Evolutionary conservation across 2,329 filamentous ascomycete species (phyloP).

Genomic region (Fusarium sp.): DNA sequence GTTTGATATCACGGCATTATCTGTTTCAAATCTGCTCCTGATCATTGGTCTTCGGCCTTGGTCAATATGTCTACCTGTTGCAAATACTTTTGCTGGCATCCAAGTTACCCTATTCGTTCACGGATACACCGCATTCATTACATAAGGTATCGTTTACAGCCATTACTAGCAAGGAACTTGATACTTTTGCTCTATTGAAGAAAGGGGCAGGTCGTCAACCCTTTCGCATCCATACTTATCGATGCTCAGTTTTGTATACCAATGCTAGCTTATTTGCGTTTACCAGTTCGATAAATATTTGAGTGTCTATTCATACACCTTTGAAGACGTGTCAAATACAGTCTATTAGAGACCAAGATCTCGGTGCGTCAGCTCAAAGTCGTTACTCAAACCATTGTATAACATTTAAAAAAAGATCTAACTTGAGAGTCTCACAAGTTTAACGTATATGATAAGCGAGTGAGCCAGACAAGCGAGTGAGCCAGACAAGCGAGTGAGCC

Average conservation of each 20-base stretch:
- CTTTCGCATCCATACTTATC: not conserved
- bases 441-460: too few relatives aligned
- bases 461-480: too few relatives aligned
- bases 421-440: not conserved
- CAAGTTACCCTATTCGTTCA: not conserved
- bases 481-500: too few relatives aligned
- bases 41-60: not conserved
- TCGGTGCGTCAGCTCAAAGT: not conserved
- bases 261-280: not conserved
- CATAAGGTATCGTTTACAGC: not conserved
- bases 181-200: too few relatives aligned
- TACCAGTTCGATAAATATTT: not conserved
- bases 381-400: not conserved
- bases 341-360: not conserved
- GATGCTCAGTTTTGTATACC: not conserved
- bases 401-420: not conserved
- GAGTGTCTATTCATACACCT: not conserved
- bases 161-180: not conserved
- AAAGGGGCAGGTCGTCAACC: not conserved
- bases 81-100: not conserved
- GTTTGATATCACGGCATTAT: not conserved
- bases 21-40: not conserved
- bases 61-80: not conserved
- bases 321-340: not conserved
- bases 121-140: not conserved